Evolutionary conservation across 305 asterid species (phyloP).

Genomic region (Coffea humblotiana): DNA sequence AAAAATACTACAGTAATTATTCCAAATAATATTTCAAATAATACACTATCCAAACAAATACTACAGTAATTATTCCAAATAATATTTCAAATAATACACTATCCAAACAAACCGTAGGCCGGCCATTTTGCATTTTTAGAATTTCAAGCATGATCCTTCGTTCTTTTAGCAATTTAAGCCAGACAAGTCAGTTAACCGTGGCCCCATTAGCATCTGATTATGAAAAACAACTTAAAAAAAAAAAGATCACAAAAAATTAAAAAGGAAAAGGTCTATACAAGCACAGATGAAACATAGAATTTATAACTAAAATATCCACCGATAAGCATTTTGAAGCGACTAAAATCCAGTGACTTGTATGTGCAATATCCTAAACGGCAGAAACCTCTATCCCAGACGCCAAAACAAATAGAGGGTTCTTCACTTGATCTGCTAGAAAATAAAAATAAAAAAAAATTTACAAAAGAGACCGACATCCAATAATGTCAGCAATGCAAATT

Average conservation of each 20-base stretch:
- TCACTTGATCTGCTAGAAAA: not conserved
- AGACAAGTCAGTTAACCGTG: not conserved
- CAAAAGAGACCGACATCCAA: not conserved
- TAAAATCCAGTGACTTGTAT: not conserved
- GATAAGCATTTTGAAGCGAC: not conserved
- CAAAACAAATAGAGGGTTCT: not conserved
- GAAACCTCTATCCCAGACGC: not conserved
- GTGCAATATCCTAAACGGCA: not conserved
- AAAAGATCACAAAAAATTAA: not conserved
- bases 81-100: too few relatives aligned
- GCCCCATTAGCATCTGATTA: not conserved
- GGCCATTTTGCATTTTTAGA: not conserved
- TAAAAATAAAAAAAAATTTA: not conserved
- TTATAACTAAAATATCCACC: not conserved
- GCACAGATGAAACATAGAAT: not conserved
- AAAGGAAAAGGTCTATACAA: not conserved
- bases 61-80: too few relatives aligned
- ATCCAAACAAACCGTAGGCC: too few relatives aligned
- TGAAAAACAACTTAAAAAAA: not conserved
- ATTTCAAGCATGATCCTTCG: not conserved
- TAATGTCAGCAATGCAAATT: not conserved
- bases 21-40: too few relatives aligned
- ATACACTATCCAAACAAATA: too few relatives aligned
- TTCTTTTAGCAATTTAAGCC: not conserved
- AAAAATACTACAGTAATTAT: too few relatives aligned